Conservation (phyloP, 371 early-diverging fungal species). For the Zopfochytrium polystomum region DNA sequence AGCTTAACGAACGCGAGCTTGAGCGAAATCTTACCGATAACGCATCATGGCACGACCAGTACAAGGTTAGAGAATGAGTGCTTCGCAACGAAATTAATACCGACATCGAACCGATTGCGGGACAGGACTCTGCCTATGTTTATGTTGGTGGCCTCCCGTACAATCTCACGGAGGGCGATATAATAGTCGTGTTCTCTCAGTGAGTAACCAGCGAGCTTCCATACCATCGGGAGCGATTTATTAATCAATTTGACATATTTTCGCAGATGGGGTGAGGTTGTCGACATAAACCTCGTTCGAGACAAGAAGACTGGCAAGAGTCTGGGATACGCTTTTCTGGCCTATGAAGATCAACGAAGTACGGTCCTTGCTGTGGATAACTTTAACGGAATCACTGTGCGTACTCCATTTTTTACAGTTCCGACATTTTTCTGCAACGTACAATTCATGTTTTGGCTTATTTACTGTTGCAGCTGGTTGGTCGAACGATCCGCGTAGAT, state of each 20-base stretch:
- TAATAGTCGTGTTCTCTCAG: constrained; percentile 90
- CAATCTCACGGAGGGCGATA: constrained; percentile 89
- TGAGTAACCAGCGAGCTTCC: constrained; percentile 41
- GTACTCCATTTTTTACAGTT: too few species aligned
- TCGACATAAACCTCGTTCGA: constrained; percentile 81
- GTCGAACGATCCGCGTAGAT: constrained; percentile 69
- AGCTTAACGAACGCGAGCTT: constrained; percentile 42
- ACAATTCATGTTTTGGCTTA: too few species aligned
- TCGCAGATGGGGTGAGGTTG: constrained; percentile 79
- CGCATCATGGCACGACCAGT: constrained; percentile 91
- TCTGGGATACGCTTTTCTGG: constrained; percentile 88
- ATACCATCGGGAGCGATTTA: neutral
- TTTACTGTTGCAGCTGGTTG: too few species aligned
- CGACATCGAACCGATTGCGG: neutral
- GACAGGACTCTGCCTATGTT: constrained; percentile 76
- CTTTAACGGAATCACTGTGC: constrained; percentile 81
- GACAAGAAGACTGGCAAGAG: constrained; percentile 84
- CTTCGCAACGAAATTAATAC: neutral
- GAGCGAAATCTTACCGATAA: constrained; percentile 26
- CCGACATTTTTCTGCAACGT: too few species aligned
- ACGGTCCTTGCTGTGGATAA: constrained; percentile 94
- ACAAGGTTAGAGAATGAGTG: constrained; percentile 51
- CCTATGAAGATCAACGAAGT: constrained; percentile 88
- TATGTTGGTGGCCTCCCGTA: constrained; percentile 82
- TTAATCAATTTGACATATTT: too few species aligned